Base-by-base conservation (phyloP, 2,329 filamentous ascomycete genomes). In the Emericellopsis cladophorae region DNA sequence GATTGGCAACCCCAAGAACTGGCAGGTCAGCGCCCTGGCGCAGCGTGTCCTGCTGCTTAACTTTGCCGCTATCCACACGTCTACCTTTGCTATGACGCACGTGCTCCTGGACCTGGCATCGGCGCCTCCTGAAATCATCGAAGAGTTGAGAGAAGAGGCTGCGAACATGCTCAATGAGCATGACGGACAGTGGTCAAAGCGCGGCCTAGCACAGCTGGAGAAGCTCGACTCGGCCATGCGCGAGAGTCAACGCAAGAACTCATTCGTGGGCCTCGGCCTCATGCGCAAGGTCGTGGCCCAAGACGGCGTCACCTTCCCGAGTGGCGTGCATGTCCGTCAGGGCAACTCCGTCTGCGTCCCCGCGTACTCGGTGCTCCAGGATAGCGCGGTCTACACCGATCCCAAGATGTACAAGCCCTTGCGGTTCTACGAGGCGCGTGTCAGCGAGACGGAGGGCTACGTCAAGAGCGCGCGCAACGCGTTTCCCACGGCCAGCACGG, bases 401-500 rank as follows among this genome's bases (percentile, higher is more conserved):
- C 54, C 61, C 15, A 54, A 62, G 8, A 54, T 53, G 1, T 65
- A 68, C 36, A 65, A 73, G 45, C 61, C 65, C 5, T 47, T 72
- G 39, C 67, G 69, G 39, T 72, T 72, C 54, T 68, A 66, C 52
- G 63, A 57, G 37, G 44, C 62, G 44, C 56, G 60, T 11, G 45
- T 44, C 18, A 42, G 50, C 26, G 44, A 49, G 29, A 48, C 42
- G 36, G 46, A 44, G 36, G 52, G 42, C 26, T 49, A 52, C 38
- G 39, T 51, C 23, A 48, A 51, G 42, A 45, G 48, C 23, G 51
- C 50, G 6, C 45, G 46, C 35, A 51, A 57, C 39, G 51, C 57
- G 33, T 59, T 57, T 37, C 54, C 57, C 1, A 58, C 56, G 7
- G 58, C 58, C 2, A 52, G 44, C 14, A 55, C 62, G 48, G 65